Conservation (phyloP, 345 rosid genomes). For the Eucalyptus grandis region DNA sequence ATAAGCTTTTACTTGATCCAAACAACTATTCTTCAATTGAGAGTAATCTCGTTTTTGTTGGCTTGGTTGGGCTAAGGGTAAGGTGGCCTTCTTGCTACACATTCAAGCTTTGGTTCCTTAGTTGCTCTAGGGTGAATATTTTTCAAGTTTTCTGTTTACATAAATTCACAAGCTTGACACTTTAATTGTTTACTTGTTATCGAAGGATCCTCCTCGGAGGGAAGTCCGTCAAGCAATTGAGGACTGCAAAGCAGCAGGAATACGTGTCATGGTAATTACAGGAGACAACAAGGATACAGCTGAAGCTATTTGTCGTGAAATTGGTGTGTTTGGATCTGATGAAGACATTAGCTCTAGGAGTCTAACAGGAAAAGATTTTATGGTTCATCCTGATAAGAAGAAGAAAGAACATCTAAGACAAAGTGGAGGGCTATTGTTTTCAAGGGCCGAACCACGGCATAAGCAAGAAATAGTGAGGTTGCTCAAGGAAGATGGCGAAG, state of each 20-base stretch:
- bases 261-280: constrained; percentile 93
- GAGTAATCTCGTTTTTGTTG: constrained; percentile 65
- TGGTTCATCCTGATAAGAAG: constrained; percentile 44
- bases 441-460: constrained; percentile 97
- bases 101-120: neutral
- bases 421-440: constrained; percentile 72
- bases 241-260: constrained; percentile 96
- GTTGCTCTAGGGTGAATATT: neutral
- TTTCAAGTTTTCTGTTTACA: neutral
- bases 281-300: constrained; percentile 96
- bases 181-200: neutral
- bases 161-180: neutral
- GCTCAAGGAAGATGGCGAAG: constrained; percentile 98
- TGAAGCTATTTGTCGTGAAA: constrained; percentile 90
- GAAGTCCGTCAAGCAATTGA: constrained; percentile 91
- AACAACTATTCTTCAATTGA: constrained; percentile 69
- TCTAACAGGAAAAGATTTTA: constrained; percentile 77
- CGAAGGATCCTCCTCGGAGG: constrained; percentile 93
- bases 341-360: constrained; percentile 62
- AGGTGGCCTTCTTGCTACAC: neutral
- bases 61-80: constrained; percentile 86
- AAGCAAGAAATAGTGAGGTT: constrained; percentile 96
- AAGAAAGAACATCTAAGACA: constrained; percentile 54
- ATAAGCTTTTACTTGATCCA: constrained; percentile 67
- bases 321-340: constrained; percentile 71